Evolutionary conservation across 441 rosid species (phyloP).

Genomic region (Aquilaria agallochum): DNA sequence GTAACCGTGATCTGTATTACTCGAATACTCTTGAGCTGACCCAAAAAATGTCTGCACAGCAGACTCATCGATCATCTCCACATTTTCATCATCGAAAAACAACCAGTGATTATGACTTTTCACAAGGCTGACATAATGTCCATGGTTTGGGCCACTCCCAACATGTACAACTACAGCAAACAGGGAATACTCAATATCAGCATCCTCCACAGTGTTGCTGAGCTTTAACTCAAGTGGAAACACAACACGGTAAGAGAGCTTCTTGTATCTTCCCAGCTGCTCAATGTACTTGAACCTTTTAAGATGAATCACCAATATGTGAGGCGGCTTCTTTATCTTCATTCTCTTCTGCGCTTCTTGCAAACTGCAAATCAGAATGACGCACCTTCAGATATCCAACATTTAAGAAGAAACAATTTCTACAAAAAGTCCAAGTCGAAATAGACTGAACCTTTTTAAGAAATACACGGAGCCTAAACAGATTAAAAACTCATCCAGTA

Average conservation of each 20-base stretch:
- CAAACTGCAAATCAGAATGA: slow-evolving; percentile 46
- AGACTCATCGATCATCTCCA: slow-evolving; percentile 89
- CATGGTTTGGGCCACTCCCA: slow-evolving; percentile 95
- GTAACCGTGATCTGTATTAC: slow-evolving; percentile 89
- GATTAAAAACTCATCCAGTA: too few species aligned
- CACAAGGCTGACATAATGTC: slow-evolving; percentile 93
- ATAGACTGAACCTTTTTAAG: background rate
- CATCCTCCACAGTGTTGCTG: slow-evolving; percentile 82
- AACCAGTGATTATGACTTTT: slow-evolving; percentile 90
- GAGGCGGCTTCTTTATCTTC: slow-evolving; percentile 96
- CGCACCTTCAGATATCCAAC: background rate
- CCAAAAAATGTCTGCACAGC: slow-evolving; percentile 93
- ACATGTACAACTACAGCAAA: slow-evolving; percentile 96
- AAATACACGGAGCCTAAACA: background rate
- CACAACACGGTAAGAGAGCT: slow-evolving; percentile 79
- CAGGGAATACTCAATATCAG: slow-evolving; percentile 81
- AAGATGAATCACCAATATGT: slow-evolving; percentile 77
- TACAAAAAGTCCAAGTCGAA: background rate
- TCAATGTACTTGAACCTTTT: slow-evolving; percentile 92
- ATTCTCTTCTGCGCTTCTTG: slow-evolving; percentile 96
- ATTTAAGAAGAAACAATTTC: too few species aligned
- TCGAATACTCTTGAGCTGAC: slow-evolving; percentile 83
- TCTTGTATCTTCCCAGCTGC: slow-evolving; percentile 87
- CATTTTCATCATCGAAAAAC: slow-evolving; percentile 88
- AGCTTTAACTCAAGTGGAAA: slow-evolving; percentile 89